These are phyloP conservation scores for Colletotrichum sidae DNA, from an alignment of 2,329 filamentous ascomycete genomes.

Conservation along the genomic window DNA sequence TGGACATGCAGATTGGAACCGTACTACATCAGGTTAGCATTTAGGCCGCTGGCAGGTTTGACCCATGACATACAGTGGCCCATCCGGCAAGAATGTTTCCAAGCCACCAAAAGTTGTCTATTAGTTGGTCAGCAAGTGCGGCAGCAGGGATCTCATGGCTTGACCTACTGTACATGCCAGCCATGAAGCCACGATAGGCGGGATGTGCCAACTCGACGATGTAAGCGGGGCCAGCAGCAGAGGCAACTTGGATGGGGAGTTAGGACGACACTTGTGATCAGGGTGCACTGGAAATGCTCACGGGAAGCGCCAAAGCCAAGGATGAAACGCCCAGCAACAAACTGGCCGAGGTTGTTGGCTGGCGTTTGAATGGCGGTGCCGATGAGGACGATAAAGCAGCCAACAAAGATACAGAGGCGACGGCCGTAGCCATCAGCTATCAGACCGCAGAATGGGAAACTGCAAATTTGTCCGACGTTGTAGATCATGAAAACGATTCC, in stretches of 20 bases:
- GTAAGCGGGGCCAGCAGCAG: constrained; percentile 70
- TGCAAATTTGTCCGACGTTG: constrained; percentile 60
- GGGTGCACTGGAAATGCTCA: not conserved
- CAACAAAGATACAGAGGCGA: constrained; percentile 62
- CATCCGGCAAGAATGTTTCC: constrained; percentile 68
- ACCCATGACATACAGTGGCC: constrained; percentile 49
- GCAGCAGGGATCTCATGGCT: constrained; percentile 21
- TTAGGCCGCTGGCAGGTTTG: too few species aligned
- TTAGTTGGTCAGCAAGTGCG: constrained; percentile 25
- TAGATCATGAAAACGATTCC: constrained; percentile 60
- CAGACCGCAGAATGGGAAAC: constrained; percentile 61
- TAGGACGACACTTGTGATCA: not conserved
- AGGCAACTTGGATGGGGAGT: constrained; percentile 53
- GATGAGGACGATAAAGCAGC: constrained; percentile 58
- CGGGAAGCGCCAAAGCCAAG: constrained; percentile 67
- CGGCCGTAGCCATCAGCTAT: constrained; percentile 62
- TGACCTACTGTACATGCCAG: constrained; percentile 65
- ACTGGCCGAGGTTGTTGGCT: constrained; percentile 58
- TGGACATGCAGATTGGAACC: constrained; percentile 45
- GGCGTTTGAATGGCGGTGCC: constrained; percentile 58
- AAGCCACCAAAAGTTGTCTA: constrained; percentile 56
- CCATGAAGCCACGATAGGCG: constrained; percentile 64
- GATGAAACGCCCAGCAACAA: constrained; percentile 48
- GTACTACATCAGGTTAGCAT: constrained; percentile 40
- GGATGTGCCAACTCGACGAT: constrained; percentile 73